Evolutionary conservation across 1,284 basidiomycete genomes (phyloP).

Genomic region (Sporisorium exsertum): DNA sequence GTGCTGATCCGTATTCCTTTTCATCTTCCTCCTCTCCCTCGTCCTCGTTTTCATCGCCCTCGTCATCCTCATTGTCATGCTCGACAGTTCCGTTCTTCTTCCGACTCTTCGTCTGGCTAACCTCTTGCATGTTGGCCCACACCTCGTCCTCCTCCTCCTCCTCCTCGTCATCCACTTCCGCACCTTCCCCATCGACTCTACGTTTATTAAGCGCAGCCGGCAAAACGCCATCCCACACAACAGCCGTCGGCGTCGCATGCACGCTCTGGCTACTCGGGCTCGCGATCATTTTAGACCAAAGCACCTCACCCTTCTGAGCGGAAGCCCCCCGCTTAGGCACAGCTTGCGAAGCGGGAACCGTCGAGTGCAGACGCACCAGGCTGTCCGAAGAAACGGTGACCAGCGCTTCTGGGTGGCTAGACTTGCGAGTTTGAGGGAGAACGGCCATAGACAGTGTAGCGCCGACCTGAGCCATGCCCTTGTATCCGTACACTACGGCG

Average conservation of each 20-base stretch:
- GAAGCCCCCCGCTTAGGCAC: constrained; percentile 29
- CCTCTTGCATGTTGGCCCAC: constrained; percentile 45
- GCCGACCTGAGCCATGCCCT: constrained; percentile 28
- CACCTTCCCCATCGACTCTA: background rate
- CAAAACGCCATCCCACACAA: constrained; percentile 52
- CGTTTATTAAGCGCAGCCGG: constrained; percentile 3
- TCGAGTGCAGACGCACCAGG: constrained; percentile 27
- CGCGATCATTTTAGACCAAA: constrained; percentile 33
- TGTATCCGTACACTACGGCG: constrained; percentile 50
- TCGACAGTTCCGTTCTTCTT: background rate
- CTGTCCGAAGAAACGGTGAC: constrained; percentile 42
- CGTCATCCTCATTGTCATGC: constrained; percentile 16
- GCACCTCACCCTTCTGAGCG: constrained; percentile 26
- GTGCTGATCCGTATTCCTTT: background rate
- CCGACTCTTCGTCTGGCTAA: constrained; percentile 1
- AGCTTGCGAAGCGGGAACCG: constrained; percentile 14
- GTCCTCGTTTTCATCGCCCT: constrained; percentile 22
- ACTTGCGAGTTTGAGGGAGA: constrained; percentile 13
- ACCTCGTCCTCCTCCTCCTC: constrained; percentile 45
- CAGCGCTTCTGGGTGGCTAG: constrained; percentile 14
- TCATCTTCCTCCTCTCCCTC: constrained; percentile 14
- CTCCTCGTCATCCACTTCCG: constrained; percentile 15
- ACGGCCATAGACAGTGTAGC: constrained; percentile 27
- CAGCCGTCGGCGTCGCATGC: constrained; percentile 22
- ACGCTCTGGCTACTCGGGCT: constrained; percentile 15